A percentile compares a stretch with the other conserved stretches of the same genome.
These are phyloP conservation scores for Lentinula raphanica DNA, from an alignment of 768 basidiomycete species.

Conservation along the genomic window DNA sequence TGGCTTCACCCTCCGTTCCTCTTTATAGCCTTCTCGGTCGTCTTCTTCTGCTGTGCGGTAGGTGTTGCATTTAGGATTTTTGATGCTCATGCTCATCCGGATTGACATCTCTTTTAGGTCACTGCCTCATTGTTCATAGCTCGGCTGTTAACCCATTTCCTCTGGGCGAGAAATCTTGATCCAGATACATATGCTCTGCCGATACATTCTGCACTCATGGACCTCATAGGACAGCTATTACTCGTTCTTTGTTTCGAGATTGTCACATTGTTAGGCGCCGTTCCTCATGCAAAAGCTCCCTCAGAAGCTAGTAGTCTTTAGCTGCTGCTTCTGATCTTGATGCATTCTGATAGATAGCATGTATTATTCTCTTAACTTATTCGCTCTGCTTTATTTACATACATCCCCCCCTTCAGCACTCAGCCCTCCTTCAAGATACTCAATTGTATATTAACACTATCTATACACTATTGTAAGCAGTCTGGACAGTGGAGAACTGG, in stretches of 20 bases:
- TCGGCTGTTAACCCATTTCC: constrained; percentile 58
- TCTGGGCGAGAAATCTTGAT: constrained; percentile 76
- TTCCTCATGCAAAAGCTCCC: not conserved
- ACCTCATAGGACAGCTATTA: constrained; percentile 76
- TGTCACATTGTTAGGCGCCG: constrained; percentile 40
- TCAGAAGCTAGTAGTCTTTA: not conserved
- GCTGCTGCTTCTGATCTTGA: not conserved
- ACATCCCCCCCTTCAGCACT: not conserved
- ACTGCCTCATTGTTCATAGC: constrained; percentile 65
- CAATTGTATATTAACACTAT: too few species aligned
- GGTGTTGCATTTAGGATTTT: constrained; percentile 24
- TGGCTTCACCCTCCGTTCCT: constrained; percentile 73
- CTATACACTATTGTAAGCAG: too few species aligned
- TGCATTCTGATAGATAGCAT: not conserved
- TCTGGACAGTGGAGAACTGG: too few species aligned
- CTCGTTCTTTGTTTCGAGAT: constrained; percentile 74
- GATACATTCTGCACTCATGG: constrained; percentile 84
- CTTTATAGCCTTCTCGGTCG: constrained; percentile 62
- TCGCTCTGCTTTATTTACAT: not conserved
- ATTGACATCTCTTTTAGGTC: constrained; percentile 42
- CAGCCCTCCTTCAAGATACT: not conserved
- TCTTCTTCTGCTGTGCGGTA: constrained; percentile 76
- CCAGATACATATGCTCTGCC: constrained; percentile 95
- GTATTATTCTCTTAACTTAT: not conserved
- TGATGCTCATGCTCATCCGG: not conserved